phyloP scores from a whole-genome alignment of 345 rosid genomes.

The Populus deltoides region DNA sequence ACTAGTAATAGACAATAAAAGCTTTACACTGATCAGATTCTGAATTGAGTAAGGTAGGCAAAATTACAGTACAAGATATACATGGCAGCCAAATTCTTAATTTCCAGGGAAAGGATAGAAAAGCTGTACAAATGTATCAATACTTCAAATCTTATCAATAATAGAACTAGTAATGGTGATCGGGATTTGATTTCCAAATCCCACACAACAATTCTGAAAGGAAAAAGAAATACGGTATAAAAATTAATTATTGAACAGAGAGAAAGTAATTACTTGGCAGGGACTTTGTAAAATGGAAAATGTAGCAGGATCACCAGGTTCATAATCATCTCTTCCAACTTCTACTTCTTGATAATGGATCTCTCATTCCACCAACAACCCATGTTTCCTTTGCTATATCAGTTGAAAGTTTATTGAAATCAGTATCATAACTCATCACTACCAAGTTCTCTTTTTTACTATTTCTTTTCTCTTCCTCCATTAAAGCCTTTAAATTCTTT shows the following conservation, averaged over 20 bases:
- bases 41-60: not conserved
- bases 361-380: conserved; percentile 64
- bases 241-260: not conserved
- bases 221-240: not conserved
- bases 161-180: conserved; percentile 1
- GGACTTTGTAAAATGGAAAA: not conserved
- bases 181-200: conserved; percentile 16
- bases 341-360: conserved; percentile 59
- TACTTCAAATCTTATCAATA: conserved; percentile 5
- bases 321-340: conserved; percentile 68
- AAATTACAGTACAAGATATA: conserved; percentile 7
- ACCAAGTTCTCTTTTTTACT: conserved; percentile 33
- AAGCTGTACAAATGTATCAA: conserved; percentile 26
- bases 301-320: not conserved
- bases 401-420: conserved; percentile 55
- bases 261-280: not conserved
- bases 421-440: conserved; percentile 55
- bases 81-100: conserved; percentile 20
- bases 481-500: conserved; percentile 41
- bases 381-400: conserved; percentile 82
- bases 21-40: not conserved
- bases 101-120: conserved; percentile 26
- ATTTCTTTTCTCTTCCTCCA: conserved; percentile 58
- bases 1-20: not conserved
- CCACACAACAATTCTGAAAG: conserved; percentile 16